Base-by-base conservation (phyloP, 2,329 filamentous ascomycete genomes). In the Parastagonospora avenae region DNA sequence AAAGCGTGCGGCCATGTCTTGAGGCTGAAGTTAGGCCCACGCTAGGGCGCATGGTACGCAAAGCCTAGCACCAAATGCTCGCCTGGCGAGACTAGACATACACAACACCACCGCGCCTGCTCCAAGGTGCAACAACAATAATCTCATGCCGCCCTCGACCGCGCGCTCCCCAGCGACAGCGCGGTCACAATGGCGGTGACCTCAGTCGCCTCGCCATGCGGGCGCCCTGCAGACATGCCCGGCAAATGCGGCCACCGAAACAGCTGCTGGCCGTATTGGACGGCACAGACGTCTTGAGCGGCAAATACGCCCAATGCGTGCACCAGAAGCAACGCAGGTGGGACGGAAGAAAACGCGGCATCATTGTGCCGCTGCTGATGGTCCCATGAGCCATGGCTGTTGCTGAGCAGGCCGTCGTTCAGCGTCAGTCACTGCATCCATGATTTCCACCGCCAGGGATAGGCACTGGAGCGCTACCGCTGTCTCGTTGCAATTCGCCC, bases 241-340 rank as follows among this genome's bases (percentile, higher is more conserved):
- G 62, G 62, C 50, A 60, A 43, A 49, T 55, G 57, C 54, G 54
- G 59, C 55, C 50, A 48, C 59, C 57, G 57, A 61, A 55, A 58
- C 55, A 52, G 54, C 60, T 66, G 66, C 64, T 66, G 53, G 64
- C 59, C 66, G 67, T 70, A 70, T 70, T 70, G 66, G 59, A 59
- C 50, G 67, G 66, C 67, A 68, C 65, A 67, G 59, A 56, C 57
- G 45, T 57, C 62, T 48, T 46, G 57, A 60, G 49, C 64, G 67
- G 67, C 63, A 69, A 53, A 56, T 50, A 59, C 56, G 53, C 63
- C 57, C 60, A 63, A 66, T 56, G 57, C 61, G 60, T 50, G 41
- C 42, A 58, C 56, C 58, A 54, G 57, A 44, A 49, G 50, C 55
- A 59, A 54, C 58, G 60, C 56, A 37, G 8, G 41, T 56, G 54